Percentiles rank a stretch among this genome's conserved stretches.
Conservation (phyloP, 805 yeast genomes). For the Metschnikowia vanudenii region DNA sequence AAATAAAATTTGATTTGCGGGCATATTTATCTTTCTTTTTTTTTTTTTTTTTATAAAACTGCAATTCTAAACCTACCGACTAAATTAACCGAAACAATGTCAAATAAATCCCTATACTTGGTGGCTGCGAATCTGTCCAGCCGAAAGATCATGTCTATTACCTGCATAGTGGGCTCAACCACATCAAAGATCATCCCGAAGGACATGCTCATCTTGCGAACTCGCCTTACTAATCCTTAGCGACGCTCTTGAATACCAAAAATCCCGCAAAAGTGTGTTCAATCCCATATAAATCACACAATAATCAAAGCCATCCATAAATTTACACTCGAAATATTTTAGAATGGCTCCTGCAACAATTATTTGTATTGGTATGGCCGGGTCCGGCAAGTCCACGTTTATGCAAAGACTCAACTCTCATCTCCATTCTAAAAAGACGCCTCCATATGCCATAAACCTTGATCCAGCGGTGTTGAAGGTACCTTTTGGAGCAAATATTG, state of each 20-base stretch:
- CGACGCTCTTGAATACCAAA: not conserved
- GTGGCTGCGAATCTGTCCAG: too few relatives aligned
- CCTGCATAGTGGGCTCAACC: not conserved
- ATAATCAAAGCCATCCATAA: too few relatives aligned
- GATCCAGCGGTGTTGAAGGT: conserved; percentile 95
- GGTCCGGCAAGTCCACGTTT: conserved; percentile 94
- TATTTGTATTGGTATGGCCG: conserved; percentile 54
- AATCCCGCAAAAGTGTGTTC: too few relatives aligned
- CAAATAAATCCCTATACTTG: too few relatives aligned
- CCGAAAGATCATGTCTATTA: too few relatives aligned
- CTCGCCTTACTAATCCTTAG: not conserved
- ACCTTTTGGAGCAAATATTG: conserved; percentile 94
- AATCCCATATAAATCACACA: too few relatives aligned
- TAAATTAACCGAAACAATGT: too few relatives aligned
- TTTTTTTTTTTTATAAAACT: too few relatives aligned
- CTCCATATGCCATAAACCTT: conserved; percentile 89
- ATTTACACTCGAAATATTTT: not conserved
- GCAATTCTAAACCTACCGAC: too few relatives aligned
- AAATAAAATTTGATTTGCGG: too few relatives aligned
- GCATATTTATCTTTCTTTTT: too few relatives aligned
- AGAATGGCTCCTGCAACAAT: conserved; percentile 30
- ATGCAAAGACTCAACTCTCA: conserved; percentile 93
- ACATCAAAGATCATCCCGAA: not conserved
- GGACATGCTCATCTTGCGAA: not conserved
- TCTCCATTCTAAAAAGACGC: conserved; percentile 63